Base-by-base conservation (phyloP, 148 eudicot species). In the Hydrangea macrophylla region DNA sequence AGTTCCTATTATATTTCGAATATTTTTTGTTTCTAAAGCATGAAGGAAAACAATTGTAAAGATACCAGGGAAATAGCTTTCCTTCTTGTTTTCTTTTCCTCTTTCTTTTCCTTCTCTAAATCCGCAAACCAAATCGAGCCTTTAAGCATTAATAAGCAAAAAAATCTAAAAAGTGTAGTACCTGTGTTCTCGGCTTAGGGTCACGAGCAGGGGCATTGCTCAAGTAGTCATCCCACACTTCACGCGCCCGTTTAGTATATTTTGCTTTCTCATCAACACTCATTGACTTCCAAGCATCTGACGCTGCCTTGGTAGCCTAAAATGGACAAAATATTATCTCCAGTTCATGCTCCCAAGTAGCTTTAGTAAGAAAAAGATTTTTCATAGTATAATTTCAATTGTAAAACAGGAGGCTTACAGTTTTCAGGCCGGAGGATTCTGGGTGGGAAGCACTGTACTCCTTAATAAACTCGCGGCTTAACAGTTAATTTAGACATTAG, bases 371-470 rank as follows among this genome's bases (percentile, higher is more conserved):
- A 48, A 48, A 48, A 48, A 48, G 18, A 42, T 0, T 2, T 15
- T 6, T 48, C n/a, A 17, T 17, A 48, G 6, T 18, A 48, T 18
- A 12, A 42, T 62, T 44, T 59, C 18, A 54, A 60, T 23, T 9
- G 17, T 44, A 27, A 17, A 37, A 6, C 3, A 61, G 22, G 60
- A 44, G 32, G 54, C 78, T 80, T 73, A 81, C 81, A 66, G 64
- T 64, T 77, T 77, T 81, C 66, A 81, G 56, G 70, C 84, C 81
- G 10, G 78, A 73, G 26, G 84, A 81, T 74, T 76, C 84, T 67
- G 81, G 84, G 59, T 81, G 84, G 32, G 81, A 73, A 70, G 84
- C 84, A 68, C 81, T 81, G 39, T 77, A 77, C 59, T 81, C 81
- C 66, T 77, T 81, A 35, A 81, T 81, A 36, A 81, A 81, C 45